Conservation (phyloP, 169 alveolate species). For the Plasmodium inui region DNA sequence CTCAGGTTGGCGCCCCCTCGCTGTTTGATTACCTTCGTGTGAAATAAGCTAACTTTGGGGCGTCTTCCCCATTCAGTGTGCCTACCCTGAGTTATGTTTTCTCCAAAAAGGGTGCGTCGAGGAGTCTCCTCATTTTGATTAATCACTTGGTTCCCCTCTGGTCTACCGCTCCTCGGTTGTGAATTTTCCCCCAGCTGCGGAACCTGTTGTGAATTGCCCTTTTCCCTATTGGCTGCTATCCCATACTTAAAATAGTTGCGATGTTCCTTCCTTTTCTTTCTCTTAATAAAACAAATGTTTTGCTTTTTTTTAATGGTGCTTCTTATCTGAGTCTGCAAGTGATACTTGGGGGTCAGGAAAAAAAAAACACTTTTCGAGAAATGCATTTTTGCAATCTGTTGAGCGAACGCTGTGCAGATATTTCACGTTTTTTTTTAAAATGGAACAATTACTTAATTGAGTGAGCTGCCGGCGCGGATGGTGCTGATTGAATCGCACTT, state of each 20-base stretch:
- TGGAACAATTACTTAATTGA: slow-evolving; percentile 11
- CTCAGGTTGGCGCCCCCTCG: not conserved
- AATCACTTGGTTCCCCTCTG: not conserved
- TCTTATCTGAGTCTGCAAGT: slow-evolving; percentile 10
- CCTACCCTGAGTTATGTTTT: not conserved
- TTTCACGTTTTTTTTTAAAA: slow-evolving; percentile 8
- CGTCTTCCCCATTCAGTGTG: not conserved
- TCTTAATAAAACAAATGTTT: slow-evolving; percentile 8
- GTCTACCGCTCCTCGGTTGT: not conserved
- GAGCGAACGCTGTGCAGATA: slow-evolving; percentile 13
- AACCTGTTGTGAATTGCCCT: not conserved
- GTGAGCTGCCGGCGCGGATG: not conserved
- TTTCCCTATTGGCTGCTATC: not conserved
- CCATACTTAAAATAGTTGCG: slow-evolving; percentile 22
- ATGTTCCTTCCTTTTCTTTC: slow-evolving; percentile 31
- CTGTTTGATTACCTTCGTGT: not conserved
- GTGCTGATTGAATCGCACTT: not conserved
- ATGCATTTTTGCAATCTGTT: not conserved
- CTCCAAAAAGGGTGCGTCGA: not conserved
- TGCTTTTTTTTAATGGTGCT: slow-evolving; percentile 13
- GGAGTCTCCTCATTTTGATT: not conserved
- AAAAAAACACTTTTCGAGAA: not conserved
- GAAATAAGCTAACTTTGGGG: not conserved
- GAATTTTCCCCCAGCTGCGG: not conserved
- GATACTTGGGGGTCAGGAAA: not conserved